Base-by-base conservation (phyloP, 1,139 yeast species). In the Pichia sp. region DNA sequence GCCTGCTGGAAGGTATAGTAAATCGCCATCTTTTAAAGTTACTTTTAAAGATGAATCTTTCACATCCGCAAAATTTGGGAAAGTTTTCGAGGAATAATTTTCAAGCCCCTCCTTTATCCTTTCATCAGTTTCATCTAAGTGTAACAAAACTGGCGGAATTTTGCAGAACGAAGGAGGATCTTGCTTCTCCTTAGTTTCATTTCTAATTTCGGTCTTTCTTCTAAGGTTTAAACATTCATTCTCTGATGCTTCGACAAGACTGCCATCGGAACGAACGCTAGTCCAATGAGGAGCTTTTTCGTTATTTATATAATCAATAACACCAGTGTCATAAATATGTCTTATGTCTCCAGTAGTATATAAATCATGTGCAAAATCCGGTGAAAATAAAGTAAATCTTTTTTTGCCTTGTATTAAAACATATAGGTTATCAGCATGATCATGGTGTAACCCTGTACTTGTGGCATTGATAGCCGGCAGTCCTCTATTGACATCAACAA, bases 381-480 rank as follows among this genome's bases (percentile, higher is more conserved):
- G 90, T 8, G 82, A 68, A 56, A 71, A 80, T 4, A 83, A 53
- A 0, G 89, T 81, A 58, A 83, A 82, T 49, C 87, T 59, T 55
- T 83, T 83, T n/a, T 59, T 57, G 0, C 90, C 92, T 28, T 71
- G 64, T 1, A 78, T 58, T 2, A 83, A 71, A 3, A 82, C 66
- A 58, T 83, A 83, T 35, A 82, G 64, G 55, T 83, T 83, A 57
- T 82, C 89, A 1, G 90, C 85, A 61, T 82, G 89, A 58, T 83
- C 92, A 58, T 83, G 92, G 55, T 83, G 92, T n/a, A 83, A 63
- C 0, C 92, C 92, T 0, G 89, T 80, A 0, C 87, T 80, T 0
- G 80, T 68, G 5, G 56, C 53, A 1, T 83, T 84, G 1, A 61
- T 62, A 1, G 74, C 72, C 1, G 84, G 80, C 2, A 80, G 60